Evolutionary conservation across 2,329 filamentous ascomycete genomes (phyloP).

Genomic region (Thelonectria olida): DNA sequence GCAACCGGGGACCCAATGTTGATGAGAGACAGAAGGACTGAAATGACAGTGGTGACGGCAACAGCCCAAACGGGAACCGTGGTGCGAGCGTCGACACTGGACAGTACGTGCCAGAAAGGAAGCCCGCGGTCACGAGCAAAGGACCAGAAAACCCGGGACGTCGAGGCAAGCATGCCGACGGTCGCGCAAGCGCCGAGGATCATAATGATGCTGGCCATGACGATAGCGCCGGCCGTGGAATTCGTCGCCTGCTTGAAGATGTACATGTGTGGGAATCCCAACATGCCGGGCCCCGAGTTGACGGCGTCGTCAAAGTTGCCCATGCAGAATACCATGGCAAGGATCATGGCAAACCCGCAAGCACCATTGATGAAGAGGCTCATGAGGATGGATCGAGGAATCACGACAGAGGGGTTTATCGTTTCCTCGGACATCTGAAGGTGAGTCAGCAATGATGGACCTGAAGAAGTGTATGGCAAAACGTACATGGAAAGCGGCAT

Average conservation of each 20-base stretch:
- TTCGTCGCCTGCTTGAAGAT: slow-evolving; percentile 63
- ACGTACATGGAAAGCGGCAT: slow-evolving; percentile 44
- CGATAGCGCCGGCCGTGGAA: slow-evolving; percentile 56
- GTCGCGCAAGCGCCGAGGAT: slow-evolving; percentile 58
- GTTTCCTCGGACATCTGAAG: slow-evolving; percentile 56
- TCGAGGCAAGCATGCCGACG: slow-evolving; percentile 64
- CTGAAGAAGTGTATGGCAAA: too few relatives aligned
- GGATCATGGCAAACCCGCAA: slow-evolving; percentile 65
- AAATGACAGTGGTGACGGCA: slow-evolving; percentile 37
- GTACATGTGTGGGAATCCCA: slow-evolving; percentile 65
- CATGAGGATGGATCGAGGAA: slow-evolving; percentile 61
- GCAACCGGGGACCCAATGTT: slow-evolving; percentile 45
- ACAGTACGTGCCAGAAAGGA: slow-evolving; percentile 42
- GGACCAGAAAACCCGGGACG: slow-evolving; percentile 65
- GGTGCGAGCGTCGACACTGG: slow-evolving; percentile 39
- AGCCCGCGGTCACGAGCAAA: slow-evolving; percentile 51
- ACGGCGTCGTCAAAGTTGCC: slow-evolving; percentile 56
- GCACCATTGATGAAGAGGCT: slow-evolving; percentile 60
- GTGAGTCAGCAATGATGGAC: not conserved
- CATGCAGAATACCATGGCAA: slow-evolving; percentile 64
- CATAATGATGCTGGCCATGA: slow-evolving; percentile 60
- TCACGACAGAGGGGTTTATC: slow-evolving; percentile 56
- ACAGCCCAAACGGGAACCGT: slow-evolving; percentile 43
- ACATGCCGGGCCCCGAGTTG: slow-evolving; percentile 51
- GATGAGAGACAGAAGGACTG: slow-evolving; percentile 44